Conservation (phyloP, 331 rosid species). For the Spiraea crenata region DNA sequence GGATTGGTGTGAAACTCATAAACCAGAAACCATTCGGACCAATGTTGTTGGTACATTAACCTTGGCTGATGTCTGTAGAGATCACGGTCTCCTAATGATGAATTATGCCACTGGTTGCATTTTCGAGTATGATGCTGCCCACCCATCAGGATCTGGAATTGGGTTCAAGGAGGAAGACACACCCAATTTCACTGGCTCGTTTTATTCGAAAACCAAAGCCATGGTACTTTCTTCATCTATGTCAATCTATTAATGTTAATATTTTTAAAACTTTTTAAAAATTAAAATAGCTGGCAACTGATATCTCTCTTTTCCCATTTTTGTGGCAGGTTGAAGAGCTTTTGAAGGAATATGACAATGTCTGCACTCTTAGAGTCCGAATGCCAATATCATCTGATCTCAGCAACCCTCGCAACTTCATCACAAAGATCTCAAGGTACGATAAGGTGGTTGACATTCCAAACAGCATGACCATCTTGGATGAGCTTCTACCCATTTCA, state of each 20-base stretch:
- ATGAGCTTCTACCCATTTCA: constrained; percentile 64
- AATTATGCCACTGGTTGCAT: constrained; percentile 55
- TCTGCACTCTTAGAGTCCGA: constrained; percentile 58
- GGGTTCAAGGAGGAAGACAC: constrained; percentile 54
- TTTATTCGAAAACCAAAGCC: constrained; percentile 65
- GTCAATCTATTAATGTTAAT: not conserved
- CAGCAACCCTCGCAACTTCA: constrained; percentile 64
- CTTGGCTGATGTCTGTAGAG: constrained; percentile 59
- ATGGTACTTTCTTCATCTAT: constrained; percentile 34
- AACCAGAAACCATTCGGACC: constrained; percentile 55
- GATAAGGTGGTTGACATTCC: constrained; percentile 58
- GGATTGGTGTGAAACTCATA: constrained; percentile 67
- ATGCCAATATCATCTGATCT: constrained; percentile 68
- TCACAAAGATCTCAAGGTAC: constrained; percentile 53
- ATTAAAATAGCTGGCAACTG: not conserved
- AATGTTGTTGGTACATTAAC: constrained; percentile 50
- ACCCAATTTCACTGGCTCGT: constrained; percentile 44
- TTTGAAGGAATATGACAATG: constrained; percentile 53
- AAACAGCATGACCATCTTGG: constrained; percentile 60
- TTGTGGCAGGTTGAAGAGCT: constrained; percentile 62
- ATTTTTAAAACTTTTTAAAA: not conserved
- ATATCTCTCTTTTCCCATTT: constrained; percentile 6
- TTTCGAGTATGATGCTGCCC: constrained; percentile 45
- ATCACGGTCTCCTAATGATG: constrained; percentile 46
- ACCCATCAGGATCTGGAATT: constrained; percentile 44